Evolutionary conservation across 2,329 filamentous ascomycete genomes (phyloP).

Genomic region (Bisporella sp.): DNA sequence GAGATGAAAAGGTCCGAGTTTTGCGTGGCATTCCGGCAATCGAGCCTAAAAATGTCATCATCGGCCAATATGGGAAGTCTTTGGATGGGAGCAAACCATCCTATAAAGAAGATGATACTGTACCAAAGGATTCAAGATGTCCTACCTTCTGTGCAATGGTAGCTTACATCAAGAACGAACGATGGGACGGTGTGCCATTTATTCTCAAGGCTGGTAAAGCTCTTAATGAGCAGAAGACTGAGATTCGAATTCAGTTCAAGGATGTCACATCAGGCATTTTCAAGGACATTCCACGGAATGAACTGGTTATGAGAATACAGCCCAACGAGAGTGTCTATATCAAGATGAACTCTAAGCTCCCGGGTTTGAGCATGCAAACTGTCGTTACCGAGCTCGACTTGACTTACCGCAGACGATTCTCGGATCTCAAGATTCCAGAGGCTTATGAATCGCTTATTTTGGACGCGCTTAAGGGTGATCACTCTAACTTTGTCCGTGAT

Average conservation of each 20-base stretch:
- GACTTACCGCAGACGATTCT: conserved; percentile 96
- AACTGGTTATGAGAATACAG: conserved; percentile 98
- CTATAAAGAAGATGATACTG: conserved; percentile 98
- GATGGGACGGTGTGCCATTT: conserved; percentile 98
- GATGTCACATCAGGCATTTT: conserved; percentile 99
- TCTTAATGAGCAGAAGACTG: conserved; percentile 98
- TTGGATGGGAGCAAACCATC: conserved; percentile 93
- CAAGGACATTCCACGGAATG: conserved; percentile 98
- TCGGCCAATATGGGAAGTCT: conserved; percentile 95
- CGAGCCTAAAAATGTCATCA: conserved; percentile 99
- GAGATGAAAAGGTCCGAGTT: conserved; percentile 97
- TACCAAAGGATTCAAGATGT: conserved; percentile 94
- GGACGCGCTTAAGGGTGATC: conserved; percentile 95
- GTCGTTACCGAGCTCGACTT: conserved; percentile 97
- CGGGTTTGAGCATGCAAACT: conserved; percentile 98
- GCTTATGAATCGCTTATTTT: conserved; percentile 97
- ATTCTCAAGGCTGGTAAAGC: conserved; percentile 99
- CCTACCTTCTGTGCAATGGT: conserved; percentile 97
- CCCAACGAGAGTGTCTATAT: conserved; percentile 99
- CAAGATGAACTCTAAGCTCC: conserved; percentile 99
- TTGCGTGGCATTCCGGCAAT: conserved; percentile 89
- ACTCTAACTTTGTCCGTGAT: conserved; percentile 98
- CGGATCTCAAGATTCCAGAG: conserved; percentile 98
- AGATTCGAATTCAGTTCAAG: conserved; percentile 99
- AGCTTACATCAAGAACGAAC: conserved; percentile 98